Evolutionary conservation across 805 yeast genomes (phyloP).

Genomic region (Kodamaea laetipori): DNA sequence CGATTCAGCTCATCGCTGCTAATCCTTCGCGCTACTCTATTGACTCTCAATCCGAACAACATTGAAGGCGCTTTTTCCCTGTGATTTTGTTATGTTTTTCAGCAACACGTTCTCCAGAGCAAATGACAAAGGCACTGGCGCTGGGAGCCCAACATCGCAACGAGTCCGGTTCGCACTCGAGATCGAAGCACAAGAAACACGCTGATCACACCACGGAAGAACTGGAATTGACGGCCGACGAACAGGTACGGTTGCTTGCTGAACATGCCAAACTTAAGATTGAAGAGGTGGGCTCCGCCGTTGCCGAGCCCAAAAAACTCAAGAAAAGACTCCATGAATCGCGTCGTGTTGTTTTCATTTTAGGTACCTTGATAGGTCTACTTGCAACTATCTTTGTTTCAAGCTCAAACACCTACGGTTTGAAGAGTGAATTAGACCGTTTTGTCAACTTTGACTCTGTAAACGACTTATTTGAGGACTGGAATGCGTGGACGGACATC

Average conservation of each 20-base stretch:
- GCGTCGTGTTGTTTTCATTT: constrained; percentile 58
- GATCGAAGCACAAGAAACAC: background rate
- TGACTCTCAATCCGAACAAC: too few species aligned
- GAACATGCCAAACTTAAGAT: constrained; percentile 1
- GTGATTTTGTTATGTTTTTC: background rate
- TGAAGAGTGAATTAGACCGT: constrained; percentile 49
- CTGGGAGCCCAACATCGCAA: background rate
- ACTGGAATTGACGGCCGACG: background rate
- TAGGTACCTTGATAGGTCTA: constrained; percentile 77
- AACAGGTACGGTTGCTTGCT: background rate
- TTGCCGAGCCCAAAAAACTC: constrained; percentile 10
- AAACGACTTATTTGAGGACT: constrained; percentile 53
- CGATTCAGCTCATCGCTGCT: too few species aligned
- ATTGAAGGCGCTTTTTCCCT: too few species aligned
- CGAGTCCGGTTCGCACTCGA: background rate
- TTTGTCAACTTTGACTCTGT: constrained; percentile 58
- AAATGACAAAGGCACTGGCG: constrained; percentile 4
- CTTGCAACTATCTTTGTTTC: constrained; percentile 60
- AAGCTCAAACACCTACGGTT: constrained; percentile 38
- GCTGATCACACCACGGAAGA: background rate
- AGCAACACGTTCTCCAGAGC: background rate
- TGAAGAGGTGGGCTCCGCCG: background rate
- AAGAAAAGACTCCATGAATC: constrained; percentile 45
- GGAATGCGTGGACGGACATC: constrained; percentile 64
- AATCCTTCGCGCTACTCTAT: too few species aligned